Conservation (phyloP, 495 filamentous ascomycete species). For the Penicillium pancosmium region DNA sequence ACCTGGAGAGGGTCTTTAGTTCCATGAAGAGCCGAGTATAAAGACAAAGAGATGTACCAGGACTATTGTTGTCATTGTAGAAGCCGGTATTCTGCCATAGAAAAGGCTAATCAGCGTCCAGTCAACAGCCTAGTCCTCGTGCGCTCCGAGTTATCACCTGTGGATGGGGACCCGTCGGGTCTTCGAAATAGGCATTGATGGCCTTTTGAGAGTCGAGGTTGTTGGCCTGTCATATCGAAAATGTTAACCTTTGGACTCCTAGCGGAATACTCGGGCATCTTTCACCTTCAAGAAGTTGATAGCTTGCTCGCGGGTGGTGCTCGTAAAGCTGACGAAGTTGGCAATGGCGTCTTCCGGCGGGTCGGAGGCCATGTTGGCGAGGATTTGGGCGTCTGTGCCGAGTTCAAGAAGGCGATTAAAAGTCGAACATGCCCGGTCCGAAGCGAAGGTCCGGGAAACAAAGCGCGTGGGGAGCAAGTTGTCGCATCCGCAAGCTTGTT, state of each 20-base stretch:
- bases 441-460: conserved; percentile 9
- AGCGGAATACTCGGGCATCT: neutral
- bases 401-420: conserved; percentile 2
- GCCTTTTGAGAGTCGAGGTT: conserved; percentile 51
- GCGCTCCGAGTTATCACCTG: conserved; percentile 28
- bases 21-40: neutral
- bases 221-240: conserved; percentile 41
- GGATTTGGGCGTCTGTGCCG: neutral
- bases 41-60: conserved; percentile 13
- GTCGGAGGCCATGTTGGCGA: conserved; percentile 43
- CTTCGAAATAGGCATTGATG: conserved; percentile 56
- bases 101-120: conserved; percentile 15
- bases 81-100: conserved; percentile 23
- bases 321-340: conserved; percentile 52
- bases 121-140: neutral
- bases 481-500: conserved; percentile 25
- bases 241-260: conserved; percentile 10
- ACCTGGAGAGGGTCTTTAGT: conserved; percentile 34
- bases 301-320: conserved; percentile 48
- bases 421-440: conserved; percentile 6
- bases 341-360: conserved; percentile 47
- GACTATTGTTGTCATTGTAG: conserved; percentile 26
- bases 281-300: conserved; percentile 50
- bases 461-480: conserved; percentile 8
- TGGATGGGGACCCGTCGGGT: conserved; percentile 42